phyloP scores from a whole-genome alignment of 257 asterid genomes.

The Plectranthus barbatus region DNA sequence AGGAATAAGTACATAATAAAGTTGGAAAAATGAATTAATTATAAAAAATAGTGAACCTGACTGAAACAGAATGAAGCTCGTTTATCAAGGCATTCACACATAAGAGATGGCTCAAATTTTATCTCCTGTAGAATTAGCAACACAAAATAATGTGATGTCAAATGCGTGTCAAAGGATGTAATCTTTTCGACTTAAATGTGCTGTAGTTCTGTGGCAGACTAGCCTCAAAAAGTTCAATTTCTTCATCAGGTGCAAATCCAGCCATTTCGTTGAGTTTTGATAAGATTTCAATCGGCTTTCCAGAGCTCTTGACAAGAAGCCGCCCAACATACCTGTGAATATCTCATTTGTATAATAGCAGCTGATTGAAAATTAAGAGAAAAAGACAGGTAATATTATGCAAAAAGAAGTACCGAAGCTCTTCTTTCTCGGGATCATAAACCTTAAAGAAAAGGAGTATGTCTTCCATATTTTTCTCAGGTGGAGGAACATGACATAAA shows the following conservation, averaged over 20 bases:
- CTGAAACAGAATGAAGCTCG: slow-evolving; percentile 60
- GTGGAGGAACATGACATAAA: slow-evolving; percentile 45
- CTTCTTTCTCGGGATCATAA: slow-evolving; percentile 87
- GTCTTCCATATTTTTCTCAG: slow-evolving; percentile 76
- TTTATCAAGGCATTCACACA: slow-evolving; percentile 90
- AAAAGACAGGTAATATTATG: no score
- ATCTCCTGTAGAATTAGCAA: slow-evolving; percentile 49
- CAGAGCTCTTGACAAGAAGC: slow-evolving; percentile 62
- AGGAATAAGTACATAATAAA: not conserved
- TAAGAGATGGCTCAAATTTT: slow-evolving; percentile 85
- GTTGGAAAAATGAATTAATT: no score
- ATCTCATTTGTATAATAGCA: not conserved
- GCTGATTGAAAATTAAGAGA: not conserved
- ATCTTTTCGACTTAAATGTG: not conserved
- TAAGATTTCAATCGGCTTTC: slow-evolving; percentile 68
- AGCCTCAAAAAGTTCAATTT: slow-evolving; percentile 92
- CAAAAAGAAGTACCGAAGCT: slow-evolving; percentile 56
- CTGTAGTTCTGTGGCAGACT: slow-evolving; percentile 9
- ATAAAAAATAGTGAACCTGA: slow-evolving; percentile 37
- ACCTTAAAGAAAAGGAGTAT: slow-evolving; percentile 80
- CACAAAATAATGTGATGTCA: not conserved
- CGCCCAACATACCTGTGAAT: slow-evolving; percentile 75
- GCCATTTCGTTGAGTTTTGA: slow-evolving; percentile 74
- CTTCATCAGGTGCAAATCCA: slow-evolving; percentile 86
- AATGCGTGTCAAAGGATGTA: not conserved